Base-by-base conservation (phyloP, 1,284 basidiomycete species). In the Boletus mariae region DNA sequence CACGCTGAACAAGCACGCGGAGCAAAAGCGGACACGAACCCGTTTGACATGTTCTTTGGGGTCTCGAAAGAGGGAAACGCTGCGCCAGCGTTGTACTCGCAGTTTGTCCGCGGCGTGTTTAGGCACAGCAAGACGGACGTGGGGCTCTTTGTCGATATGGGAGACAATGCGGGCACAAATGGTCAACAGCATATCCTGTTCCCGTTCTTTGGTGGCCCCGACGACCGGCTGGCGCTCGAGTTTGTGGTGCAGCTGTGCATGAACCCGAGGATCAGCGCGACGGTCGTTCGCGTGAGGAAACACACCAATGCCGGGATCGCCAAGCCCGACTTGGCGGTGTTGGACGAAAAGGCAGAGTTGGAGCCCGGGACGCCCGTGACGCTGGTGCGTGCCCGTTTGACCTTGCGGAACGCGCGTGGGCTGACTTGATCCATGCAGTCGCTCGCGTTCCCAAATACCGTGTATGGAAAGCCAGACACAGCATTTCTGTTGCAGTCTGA, bases 161-260 rank as follows among this genome's bases (percentile, higher is more conserved):
- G 79, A 6, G 74, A 73, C 25, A 68, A 70, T 26, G 58, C 60
- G 4, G 60, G 62, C 35, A 69, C 59, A 52, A 68, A 63, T 41
- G 72, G 66, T 55, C 56, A 61, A 31, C 83, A 87, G 57, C 93
- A 95, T 65, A 65, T 98, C 31, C 85, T 96, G 68, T 70, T 96
- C 32, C 90, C 92, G 0, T 98, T 98, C 81, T 92, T 95, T 69
- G 95, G 95, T 45, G 96, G 96, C 0, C 86, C 92, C 0, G 96
- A 99, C 67, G 95, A 98, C 68, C 83, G 96, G 1, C 79, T 92
- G 11, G 94, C 93, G 0, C 75, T 98, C 37, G 78, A 85, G 40
- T 83, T 97, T 59, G 85, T 92, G 10, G 81, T 89, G 37, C 93
- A 95, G 67, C 73, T 97, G 41, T 94, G 91, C 65, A 64, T 72